phyloP scores from a whole-genome alignment of 108 stramenopile genomes.

The Mediolabrus comicus region DNA sequence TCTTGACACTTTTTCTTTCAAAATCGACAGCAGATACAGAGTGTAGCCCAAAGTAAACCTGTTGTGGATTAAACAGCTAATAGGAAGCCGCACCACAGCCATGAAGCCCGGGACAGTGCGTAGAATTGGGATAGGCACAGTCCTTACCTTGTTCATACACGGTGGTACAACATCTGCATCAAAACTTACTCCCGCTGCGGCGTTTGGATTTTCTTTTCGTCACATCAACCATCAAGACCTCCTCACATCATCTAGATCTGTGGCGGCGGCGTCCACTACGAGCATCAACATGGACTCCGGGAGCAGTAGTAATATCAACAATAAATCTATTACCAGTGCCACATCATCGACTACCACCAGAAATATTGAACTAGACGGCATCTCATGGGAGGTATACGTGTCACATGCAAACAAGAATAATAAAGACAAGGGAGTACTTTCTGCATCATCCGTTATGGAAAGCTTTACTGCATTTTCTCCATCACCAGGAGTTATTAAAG shows the following conservation, averaged over 20 bases:
- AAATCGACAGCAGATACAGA: too few relatives aligned
- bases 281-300: background rate
- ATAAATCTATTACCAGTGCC: too few relatives aligned
- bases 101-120: too few relatives aligned
- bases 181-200: too few relatives aligned
- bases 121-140: too few relatives aligned
- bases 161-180: too few relatives aligned
- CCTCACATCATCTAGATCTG: background rate
- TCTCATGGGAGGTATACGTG: slow-evolving; percentile 73
- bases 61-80: too few relatives aligned
- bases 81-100: too few relatives aligned
- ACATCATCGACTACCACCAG: too few relatives aligned
- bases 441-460: slow-evolving; percentile 52
- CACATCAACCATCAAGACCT: background rate
- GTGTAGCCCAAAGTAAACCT: too few relatives aligned
- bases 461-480: slow-evolving; percentile 71
- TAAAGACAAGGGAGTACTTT: slow-evolving; percentile 59
- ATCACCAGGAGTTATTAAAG: slow-evolving; percentile 31
- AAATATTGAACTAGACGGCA: background rate
- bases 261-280: background rate
- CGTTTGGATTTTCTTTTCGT: background rate
- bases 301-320: background rate
- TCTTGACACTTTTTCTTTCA: too few relatives aligned
- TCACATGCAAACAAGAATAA: slow-evolving; percentile 61
- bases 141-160: too few relatives aligned